These are phyloP conservation scores for Zangia roseola DNA, from an alignment of 768 basidiomycete genomes.

Conservation along the genomic window DNA sequence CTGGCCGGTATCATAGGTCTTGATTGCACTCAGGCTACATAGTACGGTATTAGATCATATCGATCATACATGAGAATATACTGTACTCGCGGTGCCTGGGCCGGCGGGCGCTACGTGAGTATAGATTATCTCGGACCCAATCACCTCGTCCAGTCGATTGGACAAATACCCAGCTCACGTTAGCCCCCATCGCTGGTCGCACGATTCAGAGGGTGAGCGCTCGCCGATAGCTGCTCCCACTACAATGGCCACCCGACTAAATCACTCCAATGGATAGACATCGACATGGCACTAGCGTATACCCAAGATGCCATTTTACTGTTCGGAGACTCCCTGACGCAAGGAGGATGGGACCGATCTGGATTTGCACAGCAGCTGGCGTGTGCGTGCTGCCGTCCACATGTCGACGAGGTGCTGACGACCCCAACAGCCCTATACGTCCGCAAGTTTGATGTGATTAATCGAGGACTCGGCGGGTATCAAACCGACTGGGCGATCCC, in stretches of 20 bases:
- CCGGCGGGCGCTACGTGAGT: no score
- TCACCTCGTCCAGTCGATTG: no score
- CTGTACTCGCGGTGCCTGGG: no score
- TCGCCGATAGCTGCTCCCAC: background rate
- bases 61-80: no score
- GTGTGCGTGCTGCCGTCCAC: conserved; percentile 15
- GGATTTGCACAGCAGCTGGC: conserved; percentile 72
- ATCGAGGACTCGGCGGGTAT: conserved; percentile 83
- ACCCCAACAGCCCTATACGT: conserved; percentile 61
- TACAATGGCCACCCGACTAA: background rate
- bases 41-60: no score
- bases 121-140: no score
- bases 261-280: background rate
- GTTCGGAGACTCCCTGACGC: conserved; percentile 82
- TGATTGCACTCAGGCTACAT: no score
- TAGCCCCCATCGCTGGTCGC: background rate
- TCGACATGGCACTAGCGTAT: conserved; percentile 48
- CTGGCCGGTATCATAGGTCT: no score
- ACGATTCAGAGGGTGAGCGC: background rate
- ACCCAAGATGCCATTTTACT: conserved; percentile 69
- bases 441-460: conserved; percentile 81
- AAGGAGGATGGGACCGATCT: conserved; percentile 56
- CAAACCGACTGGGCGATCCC: conserved; percentile 86
- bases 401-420: background rate
- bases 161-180: background rate